Percentiles rank a stretch among this genome's conserved stretches.
Evolutionary conservation across 78 protist genomes (phyloP).

Genomic region (Diacronema lutheri): DNA sequence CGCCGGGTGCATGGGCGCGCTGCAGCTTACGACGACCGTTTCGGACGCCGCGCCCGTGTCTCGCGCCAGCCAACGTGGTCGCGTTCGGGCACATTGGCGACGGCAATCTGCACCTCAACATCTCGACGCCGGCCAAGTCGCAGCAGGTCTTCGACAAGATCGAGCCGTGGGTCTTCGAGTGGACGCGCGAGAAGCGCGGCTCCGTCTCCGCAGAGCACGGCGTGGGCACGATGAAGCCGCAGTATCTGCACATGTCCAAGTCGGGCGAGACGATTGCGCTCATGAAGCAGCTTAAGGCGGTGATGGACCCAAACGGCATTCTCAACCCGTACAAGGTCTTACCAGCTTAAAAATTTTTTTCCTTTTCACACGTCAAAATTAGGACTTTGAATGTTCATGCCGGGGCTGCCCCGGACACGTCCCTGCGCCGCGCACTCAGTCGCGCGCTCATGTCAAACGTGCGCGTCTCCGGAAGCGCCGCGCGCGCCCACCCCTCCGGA

Average conservation of each 20-base stretch:
- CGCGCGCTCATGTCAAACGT: too few relatives aligned
- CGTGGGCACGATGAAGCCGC: conserved; percentile 74
- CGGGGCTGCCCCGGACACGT: too few relatives aligned
- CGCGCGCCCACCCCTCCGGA: too few relatives aligned
- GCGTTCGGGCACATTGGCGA: conserved; percentile 91
- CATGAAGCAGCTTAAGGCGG: conserved; percentile 66
- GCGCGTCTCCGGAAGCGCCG: too few relatives aligned
- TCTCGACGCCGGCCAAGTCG: conserved; percentile 34
- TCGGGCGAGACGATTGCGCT: conserved; percentile 39
- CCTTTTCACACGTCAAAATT: too few relatives aligned
- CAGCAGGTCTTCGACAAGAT: conserved; percentile 16
- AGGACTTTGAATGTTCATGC: too few relatives aligned
- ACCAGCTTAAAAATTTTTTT: too few relatives aligned
- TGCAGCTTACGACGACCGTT: too few relatives aligned
- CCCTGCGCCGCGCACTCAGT: too few relatives aligned
- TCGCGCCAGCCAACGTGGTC: conserved; percentile 22
- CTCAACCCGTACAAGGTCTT: conserved; percentile 85
- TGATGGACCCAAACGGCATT: conserved; percentile 85
- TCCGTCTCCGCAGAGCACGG: conserved; percentile 88
- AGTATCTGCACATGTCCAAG: conserved; percentile 54
- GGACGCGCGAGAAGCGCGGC: conserved; percentile 59
- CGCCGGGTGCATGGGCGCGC: too few relatives aligned
- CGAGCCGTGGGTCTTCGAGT: conserved; percentile 82
- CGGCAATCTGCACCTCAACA: conserved; percentile 84
- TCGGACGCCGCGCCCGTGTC: too few relatives aligned